Base-by-base conservation (phyloP, 768 basidiomycete genomes). In the Russula abietina region DNA sequence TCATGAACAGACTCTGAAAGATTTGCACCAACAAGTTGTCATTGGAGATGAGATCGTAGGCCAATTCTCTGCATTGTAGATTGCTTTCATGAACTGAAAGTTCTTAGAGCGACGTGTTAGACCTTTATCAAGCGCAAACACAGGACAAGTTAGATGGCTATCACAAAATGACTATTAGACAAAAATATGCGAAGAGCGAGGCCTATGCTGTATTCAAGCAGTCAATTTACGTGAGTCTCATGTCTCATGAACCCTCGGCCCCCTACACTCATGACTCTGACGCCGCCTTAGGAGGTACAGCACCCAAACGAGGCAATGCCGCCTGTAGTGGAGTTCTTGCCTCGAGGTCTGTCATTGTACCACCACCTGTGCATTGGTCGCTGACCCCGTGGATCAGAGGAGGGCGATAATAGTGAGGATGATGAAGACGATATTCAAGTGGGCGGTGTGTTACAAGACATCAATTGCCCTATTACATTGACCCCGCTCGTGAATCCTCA, bases 381-480 rank as follows among this genome's bases (percentile, higher is more conserved):
- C 56, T 66, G 55, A 67, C 52, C 50, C 43, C 33, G 19, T 55
- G 51, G 16, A 58, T n/a, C 72, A 93, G 93, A 93, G 81, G 79
- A 82, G 46, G 90, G 84, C 11, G 91, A 93, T 65, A 85, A 81
- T 33, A 90, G 88, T 58, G 90, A 90, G 61, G 86, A 86, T 54
- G 86, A 86, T 56, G 94, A 95, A 36, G 90, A 93, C 57, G 95
- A 97, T 14, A 74, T 98, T 36, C 88, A 93, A 73, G 78, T 96
- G 55, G 95, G 95, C 57, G 93, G 92, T 28, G 80, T 86, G 32
- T 88, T 86, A 7, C 89, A 91, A 70, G 86, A 85, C 69, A 92
- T 86, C 78, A 87, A 84, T 59, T 96, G 93, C 68, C 94, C 93
- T 2, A 76, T 98, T 55, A 85, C 88, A 0, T 77, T 94, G 49